Evolutionary conservation across 306 rosid genomes (phyloP).

Genomic region (Prunus armeniaca): DNA sequence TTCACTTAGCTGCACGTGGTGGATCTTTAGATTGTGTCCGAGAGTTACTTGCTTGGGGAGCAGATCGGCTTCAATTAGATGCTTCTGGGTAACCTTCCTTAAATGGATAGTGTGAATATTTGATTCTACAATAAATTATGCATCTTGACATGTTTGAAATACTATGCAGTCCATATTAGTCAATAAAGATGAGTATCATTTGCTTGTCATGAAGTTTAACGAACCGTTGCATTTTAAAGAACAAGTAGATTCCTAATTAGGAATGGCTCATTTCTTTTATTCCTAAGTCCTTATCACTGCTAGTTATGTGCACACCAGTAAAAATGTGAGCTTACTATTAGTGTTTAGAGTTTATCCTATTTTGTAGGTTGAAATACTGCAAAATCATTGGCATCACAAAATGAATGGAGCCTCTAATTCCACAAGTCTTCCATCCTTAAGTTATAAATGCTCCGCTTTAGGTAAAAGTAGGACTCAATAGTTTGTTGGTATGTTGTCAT

Average conservation of each 20-base stretch:
- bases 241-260: background rate
- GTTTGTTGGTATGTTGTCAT: background rate
- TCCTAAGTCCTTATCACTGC: background rate
- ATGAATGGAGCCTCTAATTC: background rate
- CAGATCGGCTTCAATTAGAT: slow-evolving; percentile 79
- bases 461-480: background rate
- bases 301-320: background rate
- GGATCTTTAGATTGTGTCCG: slow-evolving; percentile 86
- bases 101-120: background rate
- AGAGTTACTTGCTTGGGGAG: slow-evolving; percentile 87
- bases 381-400: background rate
- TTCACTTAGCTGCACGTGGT: slow-evolving; percentile 84
- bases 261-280: background rate
- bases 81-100: slow-evolving; percentile 59
- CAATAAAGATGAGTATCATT: background rate
- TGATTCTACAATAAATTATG: background rate
- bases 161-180: background rate
- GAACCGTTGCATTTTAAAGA: background rate
- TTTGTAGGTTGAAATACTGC: background rate
- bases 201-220: background rate
- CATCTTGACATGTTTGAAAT: background rate
- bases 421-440: background rate
- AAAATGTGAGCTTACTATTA: background rate
- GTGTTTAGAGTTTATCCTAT: background rate
- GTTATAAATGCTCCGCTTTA: background rate